Conservation (phyloP, 805 yeast species). For the Metschnikowia amazonensis region DNA sequence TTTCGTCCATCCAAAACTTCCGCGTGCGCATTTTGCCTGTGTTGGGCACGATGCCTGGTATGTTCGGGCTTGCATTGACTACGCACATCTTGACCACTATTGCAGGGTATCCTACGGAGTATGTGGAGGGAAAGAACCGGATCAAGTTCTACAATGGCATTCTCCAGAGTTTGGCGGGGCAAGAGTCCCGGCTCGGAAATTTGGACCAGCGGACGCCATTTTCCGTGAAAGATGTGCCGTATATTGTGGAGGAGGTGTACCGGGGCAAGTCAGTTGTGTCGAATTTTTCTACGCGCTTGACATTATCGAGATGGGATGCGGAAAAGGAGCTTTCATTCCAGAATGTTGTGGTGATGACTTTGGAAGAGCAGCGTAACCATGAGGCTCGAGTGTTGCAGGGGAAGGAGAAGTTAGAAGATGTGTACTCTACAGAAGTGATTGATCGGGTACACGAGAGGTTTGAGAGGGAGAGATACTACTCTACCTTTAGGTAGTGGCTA, state of each 20-base stretch:
- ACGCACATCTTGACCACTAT: constrained; percentile 74
- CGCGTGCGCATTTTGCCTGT: constrained; percentile 95
- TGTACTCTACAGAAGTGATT: constrained; percentile 59
- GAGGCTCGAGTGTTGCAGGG: constrained; percentile 73
- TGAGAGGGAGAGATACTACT: constrained; percentile 70
- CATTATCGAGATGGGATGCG: constrained; percentile 85
- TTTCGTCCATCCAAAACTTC: constrained; percentile 83
- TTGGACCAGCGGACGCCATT: constrained; percentile 74
- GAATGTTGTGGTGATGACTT: constrained; percentile 83
- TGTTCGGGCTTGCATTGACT: constrained; percentile 88
- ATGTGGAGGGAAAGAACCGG: constrained; percentile 86
- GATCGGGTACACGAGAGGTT: constrained; percentile 59
- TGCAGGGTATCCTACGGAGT: constrained; percentile 87
- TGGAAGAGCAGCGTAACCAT: constrained; percentile 78
- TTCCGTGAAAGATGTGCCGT: constrained; percentile 68
- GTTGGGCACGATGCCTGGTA: constrained; percentile 94
- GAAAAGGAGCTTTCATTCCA: constrained; percentile 58
- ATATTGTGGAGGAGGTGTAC: constrained; percentile 85
- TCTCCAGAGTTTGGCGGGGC: constrained; percentile 80
- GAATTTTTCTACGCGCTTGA: constrained; percentile 72
- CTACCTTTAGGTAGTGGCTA: constrained; percentile 22
- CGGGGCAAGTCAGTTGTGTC: constrained; percentile 89
- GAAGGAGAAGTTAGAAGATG: constrained; percentile 56
- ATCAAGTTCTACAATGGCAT: constrained; percentile 81
- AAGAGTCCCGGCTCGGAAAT: constrained; percentile 73